Evolutionary conservation across 306 rosid species (phyloP).

Genomic region (Begonia peltatifolia): DNA sequence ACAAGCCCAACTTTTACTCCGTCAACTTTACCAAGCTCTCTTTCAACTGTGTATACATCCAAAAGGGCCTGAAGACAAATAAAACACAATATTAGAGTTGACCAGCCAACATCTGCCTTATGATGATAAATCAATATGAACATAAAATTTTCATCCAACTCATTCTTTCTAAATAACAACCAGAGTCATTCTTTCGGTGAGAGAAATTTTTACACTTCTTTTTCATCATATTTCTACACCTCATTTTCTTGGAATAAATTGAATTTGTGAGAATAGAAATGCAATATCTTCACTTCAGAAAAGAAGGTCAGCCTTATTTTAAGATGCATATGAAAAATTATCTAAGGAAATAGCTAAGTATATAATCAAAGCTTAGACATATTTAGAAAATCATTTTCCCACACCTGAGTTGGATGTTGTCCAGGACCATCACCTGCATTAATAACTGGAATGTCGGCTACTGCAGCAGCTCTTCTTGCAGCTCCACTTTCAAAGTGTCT

Average conservation of each 20-base stretch:
- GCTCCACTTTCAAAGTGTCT: constrained; percentile 96
- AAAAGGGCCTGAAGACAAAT: constrained; percentile 46
- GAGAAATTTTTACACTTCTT: too few species aligned
- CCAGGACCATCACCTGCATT: constrained; percentile 99
- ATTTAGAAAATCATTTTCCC: not conserved
- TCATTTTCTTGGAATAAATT: too few species aligned
- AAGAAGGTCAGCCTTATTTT: too few species aligned
- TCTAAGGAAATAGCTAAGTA: too few species aligned
- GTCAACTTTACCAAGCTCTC: constrained; percentile 68
- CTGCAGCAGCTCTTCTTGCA: constrained; percentile 73
- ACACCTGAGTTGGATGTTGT: constrained; percentile 84
- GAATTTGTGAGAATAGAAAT: too few species aligned
- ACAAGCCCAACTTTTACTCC: constrained; percentile 70
- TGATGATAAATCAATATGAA: not conserved
- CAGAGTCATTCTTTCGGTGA: too few species aligned
- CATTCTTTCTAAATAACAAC: too few species aligned
- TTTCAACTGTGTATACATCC: constrained; percentile 70
- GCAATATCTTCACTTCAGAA: too few species aligned
- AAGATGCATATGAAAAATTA: too few species aligned
- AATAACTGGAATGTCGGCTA: constrained; percentile 63
- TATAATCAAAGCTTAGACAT: too few species aligned
- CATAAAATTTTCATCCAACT: too few species aligned
- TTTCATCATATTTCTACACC: too few species aligned
- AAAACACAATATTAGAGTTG: not conserved
- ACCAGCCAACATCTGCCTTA: not conserved